Evolutionary conservation across 2,329 filamentous ascomycete genomes (phyloP).

Genomic region (Colletotrichum salicis): DNA sequence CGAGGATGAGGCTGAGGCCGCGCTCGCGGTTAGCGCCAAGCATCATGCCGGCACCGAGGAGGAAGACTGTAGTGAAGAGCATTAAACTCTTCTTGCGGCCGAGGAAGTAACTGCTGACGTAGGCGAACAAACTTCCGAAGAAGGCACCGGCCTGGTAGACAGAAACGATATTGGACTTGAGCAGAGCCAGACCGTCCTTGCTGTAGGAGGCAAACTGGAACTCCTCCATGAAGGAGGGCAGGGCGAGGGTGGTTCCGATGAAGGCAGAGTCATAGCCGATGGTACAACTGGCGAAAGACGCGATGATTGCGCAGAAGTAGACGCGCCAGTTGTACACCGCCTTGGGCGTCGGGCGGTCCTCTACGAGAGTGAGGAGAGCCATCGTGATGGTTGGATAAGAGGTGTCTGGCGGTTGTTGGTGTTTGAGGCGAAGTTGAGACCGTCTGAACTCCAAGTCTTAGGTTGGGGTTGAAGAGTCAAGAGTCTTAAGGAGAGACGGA

Average conservation of each 20-base stretch:
- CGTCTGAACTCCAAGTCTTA: conserved; percentile 16
- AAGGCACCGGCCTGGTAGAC: conserved; percentile 87
- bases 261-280: conserved; percentile 78
- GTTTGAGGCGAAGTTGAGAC: conserved; percentile 18
- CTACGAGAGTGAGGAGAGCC: conserved; percentile 61
- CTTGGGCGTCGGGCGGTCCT: conserved; percentile 67
- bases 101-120: conserved; percentile 72
- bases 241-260: conserved; percentile 79
- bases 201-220: conserved; percentile 70
- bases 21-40: conserved; percentile 70
- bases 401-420: conserved; percentile 14
- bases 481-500: conserved; percentile 11
- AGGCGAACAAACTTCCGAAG: conserved; percentile 80
- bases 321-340: conserved; percentile 71
- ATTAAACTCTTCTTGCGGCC: conserved; percentile 74
- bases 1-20: conserved; percentile 73
- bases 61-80: conserved; percentile 71
- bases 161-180: conserved; percentile 81
- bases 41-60: conserved; percentile 78
- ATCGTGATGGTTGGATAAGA: conserved; percentile 41
- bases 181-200: conserved; percentile 60
- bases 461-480: conserved; percentile 2
- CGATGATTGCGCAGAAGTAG: conserved; percentile 63
- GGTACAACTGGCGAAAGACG: conserved; percentile 66
- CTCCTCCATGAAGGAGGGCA: conserved; percentile 75